Evolutionary conservation across 306 rosid genomes (phyloP), one percentile per base, ranked within the genome.

Genomic region (Glycine tomentella): DNA sequence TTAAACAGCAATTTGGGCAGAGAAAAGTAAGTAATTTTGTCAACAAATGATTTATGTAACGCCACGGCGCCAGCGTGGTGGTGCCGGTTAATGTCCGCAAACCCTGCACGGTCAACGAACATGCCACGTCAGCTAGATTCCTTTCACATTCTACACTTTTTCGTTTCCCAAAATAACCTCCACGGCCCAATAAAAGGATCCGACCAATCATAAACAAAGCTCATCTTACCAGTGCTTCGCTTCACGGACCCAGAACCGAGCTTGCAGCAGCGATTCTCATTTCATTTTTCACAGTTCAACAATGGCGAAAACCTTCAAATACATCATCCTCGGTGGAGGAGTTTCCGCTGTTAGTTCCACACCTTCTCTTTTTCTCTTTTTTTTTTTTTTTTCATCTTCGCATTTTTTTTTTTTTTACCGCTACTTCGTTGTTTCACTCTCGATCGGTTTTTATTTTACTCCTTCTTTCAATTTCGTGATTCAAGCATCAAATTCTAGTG

Each of bases 281-380:
- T 50, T 57, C 65, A 36, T 4, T n/a, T 63, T 25, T 25, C 16
- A 64, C 64, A 33, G 9, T 59, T 25, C 89, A 53, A 16, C 89
- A 58, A 95, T 95, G 99, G 96, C 89, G 61, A 90, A 90, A 81
- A 72, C 79, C 77, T 95, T 91, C 94, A 95, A 95, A 88, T 90
- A 91, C 80, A 88, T 90, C 70, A 89, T 95, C 86, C 79, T 90
- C 70, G 99, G 99, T 0, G 99, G 99, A 77, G 99, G 99, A 53
- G 99, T 95, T 45, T 36, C 99, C 3, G 97, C 97, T n/a, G 99
- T 95, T 83, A 89, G 99, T 85, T 80, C 74, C 55, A 44, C 34
- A 9, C 45, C 36, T n/a, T 76, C 74, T 38, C 2, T 69, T 20
- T 64, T 7, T 25, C 31, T 25, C 31, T 25, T 38, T 42, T n/a